Conservation (phyloP, 1,139 yeast genomes). For the Kurtzmaniella quercitrusa region DNA sequence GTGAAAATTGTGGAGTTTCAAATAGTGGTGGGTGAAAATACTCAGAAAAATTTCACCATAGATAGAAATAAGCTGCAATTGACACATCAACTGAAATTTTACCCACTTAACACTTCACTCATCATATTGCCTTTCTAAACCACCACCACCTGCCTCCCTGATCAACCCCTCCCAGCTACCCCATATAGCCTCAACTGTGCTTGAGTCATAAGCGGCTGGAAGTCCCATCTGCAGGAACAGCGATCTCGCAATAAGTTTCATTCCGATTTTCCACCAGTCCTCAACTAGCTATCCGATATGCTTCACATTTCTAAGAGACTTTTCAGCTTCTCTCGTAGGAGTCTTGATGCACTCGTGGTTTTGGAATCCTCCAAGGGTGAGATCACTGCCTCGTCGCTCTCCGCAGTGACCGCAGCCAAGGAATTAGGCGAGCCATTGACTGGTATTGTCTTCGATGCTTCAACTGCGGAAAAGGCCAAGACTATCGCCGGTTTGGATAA, state of each 20-base stretch:
- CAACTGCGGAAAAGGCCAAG: slow-evolving; percentile 39
- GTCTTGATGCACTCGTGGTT: slow-evolving; percentile 60
- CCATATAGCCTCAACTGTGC: too few species aligned
- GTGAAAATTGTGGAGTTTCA: too few species aligned
- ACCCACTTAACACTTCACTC: too few species aligned
- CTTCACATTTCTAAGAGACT: slow-evolving; percentile 24
- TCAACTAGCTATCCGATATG: slow-evolving; percentile 10
- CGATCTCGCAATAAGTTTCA: not conserved
- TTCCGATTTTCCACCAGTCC: not conserved
- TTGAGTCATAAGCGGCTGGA: slow-evolving; percentile 19
- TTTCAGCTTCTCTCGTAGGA: slow-evolving; percentile 23
- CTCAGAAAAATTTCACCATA: too few species aligned
- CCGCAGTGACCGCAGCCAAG: slow-evolving; percentile 62
- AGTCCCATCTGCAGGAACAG: slow-evolving; percentile 7
- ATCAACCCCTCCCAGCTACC: too few species aligned
- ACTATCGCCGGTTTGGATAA: slow-evolving; percentile 39
- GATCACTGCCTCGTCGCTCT: slow-evolving; percentile 64
- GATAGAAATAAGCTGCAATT: too few species aligned
- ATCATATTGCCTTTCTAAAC: too few species aligned
- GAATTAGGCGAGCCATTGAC: slow-evolving; percentile 61
- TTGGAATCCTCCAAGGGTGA: slow-evolving; percentile 56
- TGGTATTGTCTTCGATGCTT: slow-evolving; percentile 57
- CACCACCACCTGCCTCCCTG: too few species aligned
- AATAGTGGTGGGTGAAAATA: too few species aligned
- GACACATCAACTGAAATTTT: too few species aligned